phyloP scores from a whole-genome alignment of 2,329 filamentous ascomycete genomes.

The Curvularia lunata region DNA sequence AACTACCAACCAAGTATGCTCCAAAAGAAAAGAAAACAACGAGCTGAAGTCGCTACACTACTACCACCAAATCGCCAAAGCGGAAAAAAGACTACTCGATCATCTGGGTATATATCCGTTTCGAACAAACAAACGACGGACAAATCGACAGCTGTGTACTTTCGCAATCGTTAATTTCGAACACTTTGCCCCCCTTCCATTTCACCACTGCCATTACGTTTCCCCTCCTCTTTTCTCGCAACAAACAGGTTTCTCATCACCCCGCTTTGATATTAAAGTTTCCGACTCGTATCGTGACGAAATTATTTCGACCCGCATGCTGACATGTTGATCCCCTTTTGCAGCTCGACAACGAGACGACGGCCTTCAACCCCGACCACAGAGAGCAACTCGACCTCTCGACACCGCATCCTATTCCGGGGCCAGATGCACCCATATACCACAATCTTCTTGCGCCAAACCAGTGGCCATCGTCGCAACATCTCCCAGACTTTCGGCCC shows the following conservation, averaged over 20 bases:
- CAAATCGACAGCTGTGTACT: conserved; percentile 7
- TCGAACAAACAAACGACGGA: conserved; percentile 12
- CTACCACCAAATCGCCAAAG: background rate
- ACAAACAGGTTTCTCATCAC: no score
- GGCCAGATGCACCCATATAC: conserved; percentile 68
- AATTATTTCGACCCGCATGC: conserved; percentile 16
- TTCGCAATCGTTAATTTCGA: conserved; percentile 10
- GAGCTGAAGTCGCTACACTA: background rate
- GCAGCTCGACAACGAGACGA: conserved; percentile 65
- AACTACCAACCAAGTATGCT: conserved; percentile 2
- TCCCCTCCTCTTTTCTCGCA: background rate
- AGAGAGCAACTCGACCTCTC: conserved; percentile 87
- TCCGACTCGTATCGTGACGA: background rate
- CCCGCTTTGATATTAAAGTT: background rate
- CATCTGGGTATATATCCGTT: conserved; percentile 18
- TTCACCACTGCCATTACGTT: conserved; percentile 14
- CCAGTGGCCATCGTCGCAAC: conserved; percentile 74
- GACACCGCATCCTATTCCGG: conserved; percentile 73
- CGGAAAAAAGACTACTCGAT: background rate
- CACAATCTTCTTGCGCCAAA: conserved; percentile 77
- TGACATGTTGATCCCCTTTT: conserved; percentile 12
- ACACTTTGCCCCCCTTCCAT: background rate
- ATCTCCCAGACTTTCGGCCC: conserved; percentile 70
- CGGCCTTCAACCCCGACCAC: conserved; percentile 77
- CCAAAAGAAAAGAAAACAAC: background rate